Evolutionary conservation across 2,329 filamentous ascomycete species (phyloP), one percentile per base, ranked within the genome.

Genomic region (Exophiala sp.): DNA sequence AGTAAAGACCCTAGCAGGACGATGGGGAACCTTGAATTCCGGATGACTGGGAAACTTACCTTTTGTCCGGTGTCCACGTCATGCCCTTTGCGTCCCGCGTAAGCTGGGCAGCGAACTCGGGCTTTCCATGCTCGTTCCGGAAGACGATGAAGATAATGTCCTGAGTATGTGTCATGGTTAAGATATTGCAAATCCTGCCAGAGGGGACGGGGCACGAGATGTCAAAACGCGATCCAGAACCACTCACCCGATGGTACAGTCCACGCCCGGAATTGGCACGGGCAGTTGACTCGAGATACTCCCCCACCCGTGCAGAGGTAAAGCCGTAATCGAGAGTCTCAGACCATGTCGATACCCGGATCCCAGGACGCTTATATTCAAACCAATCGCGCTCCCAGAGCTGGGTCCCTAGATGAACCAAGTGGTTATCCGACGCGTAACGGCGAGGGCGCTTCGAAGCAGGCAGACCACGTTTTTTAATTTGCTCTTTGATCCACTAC

Each of bases 101-200:
- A 16, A 47, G 44, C n/a, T 47, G 44, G 21, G n/a, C 44, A 27
- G 44, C 10, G 35, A 47, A 47, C 34, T 47, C 44, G 34, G 44
- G 44, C n/a, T 47, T 40, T 29, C 44, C 44, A 47, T 47, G n/a
- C 34, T 47, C 44, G 44, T 47, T 47, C 14, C n/a, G n/a, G 21
- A 47, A 47, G n/a, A 27, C 44, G 21, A 21, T 27, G 21, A 47
- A 47, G 34, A 27, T 40, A 16, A 47, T 47, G 21, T 47, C 44
- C 44, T 47, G 14, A 47, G 9, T 47, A 40, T n/a, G n/a, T n/a
- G n/a, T n/a, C n/a, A n/a, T n/a, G n/a, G n/a, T n/a, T n/a, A n/a
- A n/a, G n/a, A n/a, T n/a, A n/a, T n/a, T n/a, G n/a, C n/a, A n/a
- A n/a, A n/a, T n/a, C n/a, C n/a, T n/a, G n/a, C n/a, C n/a, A n/a